Evolutionary conservation across 305 asterid species (phyloP).

Genomic region (Solanum chacoense): DNA sequence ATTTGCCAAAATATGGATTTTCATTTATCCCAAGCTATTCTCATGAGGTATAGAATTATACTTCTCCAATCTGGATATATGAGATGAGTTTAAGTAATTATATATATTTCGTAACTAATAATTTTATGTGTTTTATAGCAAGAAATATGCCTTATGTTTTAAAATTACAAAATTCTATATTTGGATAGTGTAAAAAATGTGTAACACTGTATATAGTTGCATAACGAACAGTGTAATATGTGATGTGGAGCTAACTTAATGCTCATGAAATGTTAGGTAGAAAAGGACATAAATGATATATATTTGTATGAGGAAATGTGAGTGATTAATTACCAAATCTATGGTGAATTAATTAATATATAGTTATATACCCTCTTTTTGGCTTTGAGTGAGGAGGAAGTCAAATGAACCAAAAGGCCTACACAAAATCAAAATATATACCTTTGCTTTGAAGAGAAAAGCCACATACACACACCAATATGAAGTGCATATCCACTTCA

Average conservation of each 20-base stretch:
- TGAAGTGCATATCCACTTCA: constrained; percentile 2
- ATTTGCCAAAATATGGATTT: not conserved
- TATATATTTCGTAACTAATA: not conserved
- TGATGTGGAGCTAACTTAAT: not conserved
- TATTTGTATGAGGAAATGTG: not conserved
- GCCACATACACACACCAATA: not conserved
- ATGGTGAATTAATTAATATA: not conserved
- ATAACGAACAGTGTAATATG: not conserved
- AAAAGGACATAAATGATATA: not conserved
- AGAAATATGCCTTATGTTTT: not conserved
- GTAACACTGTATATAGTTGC: not conserved
- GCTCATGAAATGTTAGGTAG: constrained; percentile 7
- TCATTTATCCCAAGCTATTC: not conserved
- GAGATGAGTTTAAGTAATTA: not conserved
- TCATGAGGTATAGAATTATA: not conserved
- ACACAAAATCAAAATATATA: not conserved
- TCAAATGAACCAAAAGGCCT: not conserved
- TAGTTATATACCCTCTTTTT: not conserved
- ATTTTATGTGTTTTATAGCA: not conserved
- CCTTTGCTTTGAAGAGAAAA: constrained; percentile 4
- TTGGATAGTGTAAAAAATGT: not conserved
- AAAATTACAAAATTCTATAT: not conserved
- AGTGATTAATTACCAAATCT: not conserved
- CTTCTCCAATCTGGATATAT: not conserved
- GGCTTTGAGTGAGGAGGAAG: constrained; percentile 3